Conservation (phyloP, 108 stramenopile species). For the Epithemia pelagica region DNA sequence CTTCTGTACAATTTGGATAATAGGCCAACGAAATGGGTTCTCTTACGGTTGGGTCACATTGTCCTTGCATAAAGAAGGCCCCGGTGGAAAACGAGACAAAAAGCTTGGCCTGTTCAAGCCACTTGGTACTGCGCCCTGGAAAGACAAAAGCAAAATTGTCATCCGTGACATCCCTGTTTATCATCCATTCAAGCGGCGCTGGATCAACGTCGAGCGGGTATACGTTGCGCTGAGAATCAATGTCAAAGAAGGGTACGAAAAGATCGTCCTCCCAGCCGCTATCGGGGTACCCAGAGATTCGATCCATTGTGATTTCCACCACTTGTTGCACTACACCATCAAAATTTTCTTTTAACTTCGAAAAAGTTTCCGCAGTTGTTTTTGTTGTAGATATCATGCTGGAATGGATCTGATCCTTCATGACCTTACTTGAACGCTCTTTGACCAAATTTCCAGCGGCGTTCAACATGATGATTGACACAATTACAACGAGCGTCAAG, state of each 20-base stretch:
- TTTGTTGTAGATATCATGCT: constrained; percentile 1
- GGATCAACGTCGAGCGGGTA: constrained; percentile 21
- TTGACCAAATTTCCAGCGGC: constrained; percentile 24
- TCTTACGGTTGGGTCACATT: constrained; percentile 28
- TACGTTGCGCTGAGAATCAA: background rate
- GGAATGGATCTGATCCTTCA: constrained; percentile 2
- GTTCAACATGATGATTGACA: constrained; percentile 21
- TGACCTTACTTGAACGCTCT: constrained; percentile 1
- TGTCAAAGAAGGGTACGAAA: constrained; percentile 38
- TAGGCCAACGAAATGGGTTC: constrained; percentile 14
- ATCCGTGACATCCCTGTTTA: constrained; percentile 30
- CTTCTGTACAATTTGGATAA: constrained; percentile 48
- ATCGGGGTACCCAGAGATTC: constrained; percentile 36
- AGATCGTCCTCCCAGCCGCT: constrained; percentile 22
- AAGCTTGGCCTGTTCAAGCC: constrained; percentile 4
- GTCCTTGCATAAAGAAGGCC: constrained; percentile 33
- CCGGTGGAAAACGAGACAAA: constrained; percentile 27
- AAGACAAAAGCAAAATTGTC: constrained; percentile 32
- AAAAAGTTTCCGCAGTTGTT: background rate
- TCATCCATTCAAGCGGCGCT: constrained; percentile 41
- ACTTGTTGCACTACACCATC: constrained; percentile 16
- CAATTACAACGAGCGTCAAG: constrained; percentile 26
- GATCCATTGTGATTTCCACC: constrained; percentile 32
- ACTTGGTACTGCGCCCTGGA: constrained; percentile 6
- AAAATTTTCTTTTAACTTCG: background rate